A percentile compares a stretch with the other conserved stretches of the same genome.
Conservation (phyloP, 2,329 filamentous ascomycete genomes). For the Colletotrichum nymphaeae region DNA sequence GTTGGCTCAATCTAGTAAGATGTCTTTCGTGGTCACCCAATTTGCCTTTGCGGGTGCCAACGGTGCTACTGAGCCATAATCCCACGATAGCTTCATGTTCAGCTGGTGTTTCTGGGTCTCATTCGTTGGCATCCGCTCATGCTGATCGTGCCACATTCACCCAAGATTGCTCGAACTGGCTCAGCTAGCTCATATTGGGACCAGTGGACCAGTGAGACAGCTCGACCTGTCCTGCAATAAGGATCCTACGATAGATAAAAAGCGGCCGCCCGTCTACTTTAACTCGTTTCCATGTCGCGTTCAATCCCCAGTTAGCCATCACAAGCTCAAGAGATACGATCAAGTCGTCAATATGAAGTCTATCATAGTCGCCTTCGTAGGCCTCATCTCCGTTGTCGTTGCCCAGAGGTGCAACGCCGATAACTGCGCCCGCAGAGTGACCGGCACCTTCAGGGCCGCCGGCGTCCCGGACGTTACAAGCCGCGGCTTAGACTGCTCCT, state of each 20-base stretch:
- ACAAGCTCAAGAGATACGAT: neutral
- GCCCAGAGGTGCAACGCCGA: slow-evolving; percentile 14
- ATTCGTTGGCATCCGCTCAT: neutral
- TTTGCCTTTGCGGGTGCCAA: neutral
- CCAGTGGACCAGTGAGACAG: too few species aligned
- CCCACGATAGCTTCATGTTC: neutral
- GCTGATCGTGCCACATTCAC: neutral
- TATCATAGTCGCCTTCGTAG: neutral
- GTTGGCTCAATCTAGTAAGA: neutral
- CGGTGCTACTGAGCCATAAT: neutral
- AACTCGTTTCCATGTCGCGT: neutral
- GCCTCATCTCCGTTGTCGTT: neutral
- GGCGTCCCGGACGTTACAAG: neutral
- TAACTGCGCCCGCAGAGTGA: slow-evolving; percentile 31
- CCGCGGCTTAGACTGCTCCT: slow-evolving; percentile 11
- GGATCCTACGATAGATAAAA: neutral
- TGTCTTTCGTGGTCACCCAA: too few species aligned
- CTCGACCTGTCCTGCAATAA: neutral
- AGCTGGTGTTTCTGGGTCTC: neutral
- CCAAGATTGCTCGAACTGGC: neutral
- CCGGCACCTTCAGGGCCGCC: slow-evolving; percentile 10
- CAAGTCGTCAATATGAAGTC: neutral
- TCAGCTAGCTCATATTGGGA: too few species aligned
- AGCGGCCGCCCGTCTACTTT: too few species aligned
- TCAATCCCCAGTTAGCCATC: neutral